Percentiles rank a stretch among this genome's conserved stretches.
Evolutionary conservation across 2,329 filamentous ascomycete species (phyloP).

Genomic region (Neospermospora avenae): DNA sequence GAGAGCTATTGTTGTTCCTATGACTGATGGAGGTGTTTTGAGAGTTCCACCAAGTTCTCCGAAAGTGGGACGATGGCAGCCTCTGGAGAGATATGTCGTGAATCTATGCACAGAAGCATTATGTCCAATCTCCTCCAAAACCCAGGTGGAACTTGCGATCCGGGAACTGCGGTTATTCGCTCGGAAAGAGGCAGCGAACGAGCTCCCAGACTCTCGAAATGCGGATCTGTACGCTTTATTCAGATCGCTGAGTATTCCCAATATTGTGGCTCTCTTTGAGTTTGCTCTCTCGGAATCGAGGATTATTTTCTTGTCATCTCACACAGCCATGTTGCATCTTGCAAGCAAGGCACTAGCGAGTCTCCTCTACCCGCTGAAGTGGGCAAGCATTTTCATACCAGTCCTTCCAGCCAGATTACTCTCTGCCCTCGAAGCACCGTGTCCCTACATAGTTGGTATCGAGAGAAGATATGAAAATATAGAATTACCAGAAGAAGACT

Average conservation of each 20-base stretch:
- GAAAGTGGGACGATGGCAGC: constrained; percentile 90
- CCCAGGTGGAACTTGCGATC: constrained; percentile 88
- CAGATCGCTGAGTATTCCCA: constrained; percentile 82
- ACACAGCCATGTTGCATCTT: constrained; percentile 93
- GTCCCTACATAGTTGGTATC: constrained; percentile 94
- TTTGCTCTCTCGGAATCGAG: constrained; percentile 89
- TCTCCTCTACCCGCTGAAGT: constrained; percentile 85
- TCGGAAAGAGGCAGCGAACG: constrained; percentile 87
- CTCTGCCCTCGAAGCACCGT: constrained; percentile 89
- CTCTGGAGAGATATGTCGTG: constrained; percentile 92
- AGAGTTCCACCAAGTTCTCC: constrained; percentile 86
- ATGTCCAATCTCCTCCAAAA: constrained; percentile 88
- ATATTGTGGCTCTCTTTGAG: constrained; percentile 89
- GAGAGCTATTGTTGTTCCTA: constrained; percentile 87
- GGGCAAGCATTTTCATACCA: constrained; percentile 93
- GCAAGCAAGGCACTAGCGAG: constrained; percentile 84
- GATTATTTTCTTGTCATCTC: constrained; percentile 93
- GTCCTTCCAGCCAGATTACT: constrained; percentile 83
- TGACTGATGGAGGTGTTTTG: constrained; percentile 82
- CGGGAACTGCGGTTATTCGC: constrained; percentile 90
- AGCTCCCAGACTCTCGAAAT: constrained; percentile 86
- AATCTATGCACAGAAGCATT: constrained; percentile 95
- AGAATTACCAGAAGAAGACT: constrained; percentile 90
- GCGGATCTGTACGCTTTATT: constrained; percentile 93
- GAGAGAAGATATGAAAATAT: constrained; percentile 86